Percentiles rank a stretch among this genome's conserved stretches.
Evolutionary conservation across 140 eudicot genomes (phyloP).

Genomic region (Oenanthe javanica): DNA sequence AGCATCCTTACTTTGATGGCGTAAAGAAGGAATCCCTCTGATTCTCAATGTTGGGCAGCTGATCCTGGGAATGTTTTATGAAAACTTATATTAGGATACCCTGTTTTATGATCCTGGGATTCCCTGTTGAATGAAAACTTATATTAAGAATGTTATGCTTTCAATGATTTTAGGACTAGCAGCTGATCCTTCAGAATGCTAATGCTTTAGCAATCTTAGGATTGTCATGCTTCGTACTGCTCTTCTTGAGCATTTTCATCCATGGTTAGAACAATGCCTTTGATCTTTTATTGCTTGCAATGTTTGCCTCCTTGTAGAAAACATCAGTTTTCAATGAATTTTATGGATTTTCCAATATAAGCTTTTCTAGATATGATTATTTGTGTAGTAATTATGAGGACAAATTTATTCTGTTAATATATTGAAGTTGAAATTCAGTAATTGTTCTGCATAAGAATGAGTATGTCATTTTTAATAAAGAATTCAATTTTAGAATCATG

Average conservation of each 20-base stretch:
- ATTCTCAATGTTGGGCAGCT: background rate
- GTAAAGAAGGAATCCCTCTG: conserved; percentile 1
- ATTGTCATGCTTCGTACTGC: background rate
- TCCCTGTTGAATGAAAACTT: too few relatives aligned
- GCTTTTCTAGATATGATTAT: background rate
- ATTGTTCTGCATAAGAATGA: background rate
- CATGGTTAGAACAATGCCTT: background rate
- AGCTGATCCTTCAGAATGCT: conserved; percentile 1
- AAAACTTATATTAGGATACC: too few relatives aligned
- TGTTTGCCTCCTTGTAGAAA: background rate
- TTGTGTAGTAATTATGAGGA: background rate
- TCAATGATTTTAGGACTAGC: background rate
- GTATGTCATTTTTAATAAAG: background rate
- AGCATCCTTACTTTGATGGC: conserved; percentile 33
- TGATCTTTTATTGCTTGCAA: background rate
- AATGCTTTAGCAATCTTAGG: background rate
- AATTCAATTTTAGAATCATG: background rate
- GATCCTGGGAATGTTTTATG: background rate
- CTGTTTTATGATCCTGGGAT: too few relatives aligned
- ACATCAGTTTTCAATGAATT: background rate
- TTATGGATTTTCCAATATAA: background rate
- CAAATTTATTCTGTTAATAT: background rate
- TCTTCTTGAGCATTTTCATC: background rate
- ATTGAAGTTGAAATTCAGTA: background rate
- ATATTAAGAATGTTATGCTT: background rate